Conservation (phyloP, 78 protist species). For the Tieghemostelium lacteum region DNA sequence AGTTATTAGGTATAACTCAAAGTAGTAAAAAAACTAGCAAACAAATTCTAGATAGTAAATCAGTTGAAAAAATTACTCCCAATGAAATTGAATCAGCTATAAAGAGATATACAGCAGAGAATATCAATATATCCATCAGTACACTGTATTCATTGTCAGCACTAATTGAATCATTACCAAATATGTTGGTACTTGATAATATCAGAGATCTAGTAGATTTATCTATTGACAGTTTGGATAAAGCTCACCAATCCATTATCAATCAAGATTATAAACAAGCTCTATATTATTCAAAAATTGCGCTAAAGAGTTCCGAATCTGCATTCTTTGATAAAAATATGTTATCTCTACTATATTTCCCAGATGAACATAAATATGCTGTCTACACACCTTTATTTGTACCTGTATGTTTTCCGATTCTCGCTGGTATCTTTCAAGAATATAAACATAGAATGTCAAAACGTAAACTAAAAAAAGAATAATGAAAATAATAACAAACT, state of each 20-base stretch:
- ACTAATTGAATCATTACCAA: slow-evolving; percentile 63
- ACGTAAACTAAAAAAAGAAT: neutral
- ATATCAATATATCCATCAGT: slow-evolving; percentile 20
- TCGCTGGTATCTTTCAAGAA: slow-evolving; percentile 75
- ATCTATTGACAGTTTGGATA: slow-evolving; percentile 26
- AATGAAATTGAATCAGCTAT: slow-evolving; percentile 9
- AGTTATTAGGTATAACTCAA: slow-evolving; percentile 51
- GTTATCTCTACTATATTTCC: slow-evolving; percentile 88
- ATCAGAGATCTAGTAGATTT: slow-evolving; percentile 45
- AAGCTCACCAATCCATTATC: slow-evolving; percentile 17
- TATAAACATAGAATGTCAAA: slow-evolving; percentile 16
- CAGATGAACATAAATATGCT: slow-evolving; percentile 91
- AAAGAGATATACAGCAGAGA: slow-evolving; percentile 31
- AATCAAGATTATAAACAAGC: slow-evolving; percentile 24
- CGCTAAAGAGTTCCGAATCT: slow-evolving; percentile 38
- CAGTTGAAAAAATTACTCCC: neutral
- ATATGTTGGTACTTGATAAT: slow-evolving; percentile 78
- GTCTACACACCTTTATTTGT: slow-evolving; percentile 88
- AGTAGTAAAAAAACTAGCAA: neutral
- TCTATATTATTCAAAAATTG: slow-evolving; percentile 2
- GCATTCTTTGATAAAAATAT: slow-evolving; percentile 90
- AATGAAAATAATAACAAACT: no score
- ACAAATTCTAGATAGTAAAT: neutral
- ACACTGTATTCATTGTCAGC: slow-evolving; percentile 49
- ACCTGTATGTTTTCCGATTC: slow-evolving; percentile 83